These are phyloP conservation scores for Schizophyllum amplum DNA, from an alignment of 1,284 basidiomycete species.

Conservation along the genomic window DNA sequence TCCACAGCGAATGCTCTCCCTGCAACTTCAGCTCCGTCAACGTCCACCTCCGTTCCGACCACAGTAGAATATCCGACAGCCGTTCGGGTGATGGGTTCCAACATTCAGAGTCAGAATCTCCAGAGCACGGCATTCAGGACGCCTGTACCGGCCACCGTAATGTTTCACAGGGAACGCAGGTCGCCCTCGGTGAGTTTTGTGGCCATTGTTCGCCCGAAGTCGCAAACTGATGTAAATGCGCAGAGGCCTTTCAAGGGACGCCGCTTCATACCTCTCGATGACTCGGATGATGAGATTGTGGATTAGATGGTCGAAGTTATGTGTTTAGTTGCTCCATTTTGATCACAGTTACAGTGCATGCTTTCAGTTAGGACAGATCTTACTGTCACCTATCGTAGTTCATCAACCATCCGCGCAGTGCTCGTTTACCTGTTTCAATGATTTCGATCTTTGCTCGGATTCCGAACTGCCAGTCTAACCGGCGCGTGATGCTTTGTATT, in stretches of 20 bases:
- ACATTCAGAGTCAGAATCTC: background rate
- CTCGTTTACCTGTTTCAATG: no score
- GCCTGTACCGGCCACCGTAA: background rate
- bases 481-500: no score
- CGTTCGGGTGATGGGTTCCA: background rate
- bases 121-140: background rate
- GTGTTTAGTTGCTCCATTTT: background rate
- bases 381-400: no score
- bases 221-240: no score
- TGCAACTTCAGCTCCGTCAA: background rate
- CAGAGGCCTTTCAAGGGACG: no score
- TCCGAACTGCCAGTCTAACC: no score
- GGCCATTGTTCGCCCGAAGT: no score
- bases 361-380: no score
- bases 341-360: no score
- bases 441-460: no score
- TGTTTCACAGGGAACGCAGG: background rate
- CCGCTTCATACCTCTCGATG: background rate
- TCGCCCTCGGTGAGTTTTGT: no score
- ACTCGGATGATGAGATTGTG: background rate
- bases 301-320: background rate
- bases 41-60: background rate
- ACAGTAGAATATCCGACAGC: background rate
- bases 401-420: no score
- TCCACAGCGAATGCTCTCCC: background rate